Conservation (phyloP, 2,329 filamentous ascomycete genomes). For the Phyllosticta paracitricarpa region DNA sequence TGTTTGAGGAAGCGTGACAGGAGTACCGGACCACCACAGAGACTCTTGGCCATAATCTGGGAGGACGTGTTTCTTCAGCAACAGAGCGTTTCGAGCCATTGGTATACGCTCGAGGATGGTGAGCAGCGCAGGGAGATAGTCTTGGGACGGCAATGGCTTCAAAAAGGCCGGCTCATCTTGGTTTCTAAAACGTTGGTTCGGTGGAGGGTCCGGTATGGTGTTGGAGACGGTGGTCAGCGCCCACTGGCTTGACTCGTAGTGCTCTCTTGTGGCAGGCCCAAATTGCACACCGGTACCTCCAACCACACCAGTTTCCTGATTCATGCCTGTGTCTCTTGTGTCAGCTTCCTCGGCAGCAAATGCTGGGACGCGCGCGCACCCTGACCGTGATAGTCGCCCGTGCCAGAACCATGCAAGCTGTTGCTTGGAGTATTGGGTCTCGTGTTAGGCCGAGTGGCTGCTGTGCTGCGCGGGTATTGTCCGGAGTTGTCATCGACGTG, state of each 20-base stretch:
- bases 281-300: constrained; percentile 31
- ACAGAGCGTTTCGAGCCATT: constrained; percentile 45
- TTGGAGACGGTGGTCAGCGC: constrained; percentile 42
- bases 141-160: constrained; percentile 42
- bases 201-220: constrained; percentile 43
- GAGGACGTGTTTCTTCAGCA: constrained; percentile 19
- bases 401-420: constrained; percentile 8
- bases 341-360: not conserved
- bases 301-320: constrained; percentile 47
- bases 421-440: constrained; percentile 11
- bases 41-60: constrained; percentile 44
- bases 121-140: constrained; percentile 48
- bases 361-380: not conserved
- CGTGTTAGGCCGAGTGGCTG: constrained; percentile 10
- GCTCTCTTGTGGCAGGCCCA: constrained; percentile 43
- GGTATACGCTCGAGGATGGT: constrained; percentile 55
- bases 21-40: constrained; percentile 54
- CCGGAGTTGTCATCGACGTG: constrained; percentile 1
- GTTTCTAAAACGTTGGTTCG: constrained; percentile 38
- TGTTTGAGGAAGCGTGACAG: constrained; percentile 40
- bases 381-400: not conserved
- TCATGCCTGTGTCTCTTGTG: not conserved
- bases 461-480: constrained; percentile 10
- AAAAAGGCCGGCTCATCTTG: constrained; percentile 46
- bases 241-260: constrained; percentile 47